phyloP scores from a whole-genome alignment of 257 asterid genomes.

The Solanum habrochaites region DNA sequence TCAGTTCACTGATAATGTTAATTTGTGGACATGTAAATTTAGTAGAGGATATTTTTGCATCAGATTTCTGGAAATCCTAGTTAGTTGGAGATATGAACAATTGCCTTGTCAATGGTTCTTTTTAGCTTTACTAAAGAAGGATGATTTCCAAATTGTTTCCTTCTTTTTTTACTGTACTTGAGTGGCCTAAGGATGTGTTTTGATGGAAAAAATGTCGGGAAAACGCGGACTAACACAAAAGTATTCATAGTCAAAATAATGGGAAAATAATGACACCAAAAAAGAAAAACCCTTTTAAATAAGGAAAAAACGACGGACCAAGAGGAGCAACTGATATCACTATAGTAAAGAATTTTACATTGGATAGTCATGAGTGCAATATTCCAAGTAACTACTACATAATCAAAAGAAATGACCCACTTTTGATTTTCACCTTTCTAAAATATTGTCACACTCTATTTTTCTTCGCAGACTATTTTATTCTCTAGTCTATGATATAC shows the following conservation, averaged over 20 bases:
- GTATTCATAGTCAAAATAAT: neutral
- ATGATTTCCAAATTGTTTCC: neutral
- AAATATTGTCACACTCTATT: neutral
- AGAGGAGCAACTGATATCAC: neutral
- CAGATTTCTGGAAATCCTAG: neutral
- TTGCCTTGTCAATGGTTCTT: neutral
- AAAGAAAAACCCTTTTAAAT: neutral
- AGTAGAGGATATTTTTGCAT: neutral
- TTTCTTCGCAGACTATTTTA: neutral
- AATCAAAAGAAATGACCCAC: neutral
- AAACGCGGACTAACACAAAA: neutral
- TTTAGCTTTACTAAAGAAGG: neutral
- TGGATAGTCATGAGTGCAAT: neutral
- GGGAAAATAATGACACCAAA: neutral
- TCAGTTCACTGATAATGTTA: neutral
- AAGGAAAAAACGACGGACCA: neutral
- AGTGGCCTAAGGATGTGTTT: neutral
- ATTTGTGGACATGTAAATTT: constrained; percentile 13
- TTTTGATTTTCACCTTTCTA: neutral
- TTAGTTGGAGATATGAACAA: neutral
- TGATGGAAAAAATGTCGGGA: neutral
- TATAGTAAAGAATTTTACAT: neutral
- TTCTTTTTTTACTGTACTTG: neutral
- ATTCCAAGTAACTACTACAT: neutral
- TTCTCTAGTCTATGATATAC: neutral